These are phyloP conservation scores for Silene latifolia DNA, from an alignment of 148 eudicot species.

Conservation along the genomic window DNA sequence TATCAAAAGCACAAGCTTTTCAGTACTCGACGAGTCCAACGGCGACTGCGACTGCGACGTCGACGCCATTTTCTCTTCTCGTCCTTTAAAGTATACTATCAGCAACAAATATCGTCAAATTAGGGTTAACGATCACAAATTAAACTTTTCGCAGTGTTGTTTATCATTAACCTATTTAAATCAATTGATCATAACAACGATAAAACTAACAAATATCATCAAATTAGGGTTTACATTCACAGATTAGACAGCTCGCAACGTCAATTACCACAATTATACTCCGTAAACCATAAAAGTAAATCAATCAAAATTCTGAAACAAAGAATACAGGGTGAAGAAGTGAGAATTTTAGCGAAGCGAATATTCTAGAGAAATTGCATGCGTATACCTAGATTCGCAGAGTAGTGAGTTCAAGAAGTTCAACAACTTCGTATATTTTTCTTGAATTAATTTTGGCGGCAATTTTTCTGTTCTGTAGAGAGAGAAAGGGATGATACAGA, in stretches of 20 bases:
- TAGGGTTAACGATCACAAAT: conserved; percentile 24
- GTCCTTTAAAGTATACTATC: conserved; percentile 9
- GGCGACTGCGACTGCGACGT: conserved; percentile 38
- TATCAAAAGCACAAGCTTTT: conserved; percentile 78
- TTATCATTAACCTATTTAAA: not conserved
- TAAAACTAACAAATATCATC: not conserved
- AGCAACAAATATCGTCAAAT: not conserved
- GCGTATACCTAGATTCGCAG: too few relatives aligned
- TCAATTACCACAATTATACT: too few relatives aligned
- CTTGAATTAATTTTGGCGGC: not conserved
- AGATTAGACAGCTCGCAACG: too few relatives aligned
- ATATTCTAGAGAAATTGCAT: too few relatives aligned
- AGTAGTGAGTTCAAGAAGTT: not conserved
- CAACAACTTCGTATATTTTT: not conserved
- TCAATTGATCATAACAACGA: not conserved
- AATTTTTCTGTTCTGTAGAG: not conserved
- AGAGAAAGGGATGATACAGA: conserved; percentile 7
- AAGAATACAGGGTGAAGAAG: too few relatives aligned
- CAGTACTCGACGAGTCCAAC: conserved; percentile 23
- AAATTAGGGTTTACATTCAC: too few relatives aligned
- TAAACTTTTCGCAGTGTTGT: not conserved
- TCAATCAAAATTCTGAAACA: too few relatives aligned
- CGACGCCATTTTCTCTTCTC: conserved; percentile 45
- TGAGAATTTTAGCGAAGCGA: too few relatives aligned
- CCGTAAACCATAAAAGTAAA: too few relatives aligned